phyloP scores from a whole-genome alignment of 1,284 basidiomycete genomes.

The Lentinula novae-zelandiae region DNA sequence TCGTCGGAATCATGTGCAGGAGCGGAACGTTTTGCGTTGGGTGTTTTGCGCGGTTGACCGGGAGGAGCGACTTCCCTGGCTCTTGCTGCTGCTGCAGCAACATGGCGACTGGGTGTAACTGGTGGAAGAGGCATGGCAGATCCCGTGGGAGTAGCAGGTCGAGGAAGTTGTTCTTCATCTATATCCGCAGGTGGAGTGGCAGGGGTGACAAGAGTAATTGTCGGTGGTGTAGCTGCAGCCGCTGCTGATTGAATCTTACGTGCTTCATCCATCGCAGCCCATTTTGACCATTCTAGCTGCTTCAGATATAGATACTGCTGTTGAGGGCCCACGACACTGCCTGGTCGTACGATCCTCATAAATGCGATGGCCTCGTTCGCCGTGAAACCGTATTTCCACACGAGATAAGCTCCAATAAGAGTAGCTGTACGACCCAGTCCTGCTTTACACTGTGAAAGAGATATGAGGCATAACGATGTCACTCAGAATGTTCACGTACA shows the following conservation, averaged over 20 bases:
- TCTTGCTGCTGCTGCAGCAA: constrained; percentile 62
- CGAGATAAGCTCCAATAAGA: constrained; percentile 94
- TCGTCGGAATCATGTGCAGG: constrained; percentile 53
- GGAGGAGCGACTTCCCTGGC: constrained; percentile 69
- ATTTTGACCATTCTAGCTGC: constrained; percentile 91
- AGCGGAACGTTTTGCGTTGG: constrained; percentile 67
- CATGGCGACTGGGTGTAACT: constrained; percentile 74
- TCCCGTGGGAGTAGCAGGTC: constrained; percentile 40
- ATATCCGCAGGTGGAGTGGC: constrained; percentile 75
- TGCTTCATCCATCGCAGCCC: constrained; percentile 82
- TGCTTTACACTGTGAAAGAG: constrained; percentile 76
- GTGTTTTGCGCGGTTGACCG: constrained; percentile 84
- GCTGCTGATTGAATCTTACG: constrained; percentile 46
- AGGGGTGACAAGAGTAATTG: constrained; percentile 58
- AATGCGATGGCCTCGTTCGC: constrained; percentile 96
- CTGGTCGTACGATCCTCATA: constrained; percentile 96
- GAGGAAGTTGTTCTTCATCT: constrained; percentile 52
- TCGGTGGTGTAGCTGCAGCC: constrained; percentile 29
- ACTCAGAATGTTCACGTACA: constrained; percentile 44
- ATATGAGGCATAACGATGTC: constrained; percentile 17
- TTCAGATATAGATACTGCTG: constrained; percentile 97
- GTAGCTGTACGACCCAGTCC: constrained; percentile 93
- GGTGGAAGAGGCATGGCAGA: constrained; percentile 49
- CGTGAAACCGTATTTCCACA: constrained; percentile 99
- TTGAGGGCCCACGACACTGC: constrained; percentile 92